Conservation (phyloP, 2,329 filamentous ascomycete genomes). For the Xylariaceae sp. region DNA sequence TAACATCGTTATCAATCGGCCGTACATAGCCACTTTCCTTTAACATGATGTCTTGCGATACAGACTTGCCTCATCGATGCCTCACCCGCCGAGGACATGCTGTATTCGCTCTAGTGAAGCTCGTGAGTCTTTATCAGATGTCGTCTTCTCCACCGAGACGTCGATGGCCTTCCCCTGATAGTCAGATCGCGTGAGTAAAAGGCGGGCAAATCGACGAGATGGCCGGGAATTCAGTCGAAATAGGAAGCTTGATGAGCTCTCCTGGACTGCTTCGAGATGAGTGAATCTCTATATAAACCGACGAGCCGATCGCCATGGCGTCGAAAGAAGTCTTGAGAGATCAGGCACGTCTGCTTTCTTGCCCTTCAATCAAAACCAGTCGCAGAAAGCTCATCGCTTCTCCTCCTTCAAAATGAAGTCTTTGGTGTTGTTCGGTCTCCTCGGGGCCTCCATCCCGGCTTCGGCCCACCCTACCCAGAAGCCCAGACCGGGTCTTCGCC, state of each 20-base stretch:
- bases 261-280: background rate
- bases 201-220: conserved; percentile 18
- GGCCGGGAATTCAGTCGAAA: conserved; percentile 24
- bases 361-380: conserved; percentile 6
- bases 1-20: conserved; percentile 17
- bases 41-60: conserved; percentile 20
- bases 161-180: background rate
- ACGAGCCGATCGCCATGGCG: conserved; percentile 14
- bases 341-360: conserved; percentile 18
- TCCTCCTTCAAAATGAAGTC: conserved; percentile 29
- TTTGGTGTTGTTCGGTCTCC: conserved; percentile 31
- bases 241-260: conserved; percentile 26
- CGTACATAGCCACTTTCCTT: conserved; percentile 27
- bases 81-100: conserved; percentile 1
- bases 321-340: conserved; percentile 15
- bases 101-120: conserved; percentile 12
- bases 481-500: conserved; percentile 27
- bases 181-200: conserved; percentile 18
- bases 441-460: conserved; percentile 31
- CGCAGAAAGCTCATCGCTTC: conserved; percentile 12
- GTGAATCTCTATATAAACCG: conserved; percentile 23
- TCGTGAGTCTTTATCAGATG: conserved; percentile 8
- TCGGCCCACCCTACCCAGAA: conserved; percentile 27
- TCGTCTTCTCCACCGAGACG: background rate
- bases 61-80: conserved; percentile 16